These are phyloP conservation scores for Panicum virgatum DNA, from an alignment of 202 grass and related monocot genomes.

Conservation along the genomic window DNA sequence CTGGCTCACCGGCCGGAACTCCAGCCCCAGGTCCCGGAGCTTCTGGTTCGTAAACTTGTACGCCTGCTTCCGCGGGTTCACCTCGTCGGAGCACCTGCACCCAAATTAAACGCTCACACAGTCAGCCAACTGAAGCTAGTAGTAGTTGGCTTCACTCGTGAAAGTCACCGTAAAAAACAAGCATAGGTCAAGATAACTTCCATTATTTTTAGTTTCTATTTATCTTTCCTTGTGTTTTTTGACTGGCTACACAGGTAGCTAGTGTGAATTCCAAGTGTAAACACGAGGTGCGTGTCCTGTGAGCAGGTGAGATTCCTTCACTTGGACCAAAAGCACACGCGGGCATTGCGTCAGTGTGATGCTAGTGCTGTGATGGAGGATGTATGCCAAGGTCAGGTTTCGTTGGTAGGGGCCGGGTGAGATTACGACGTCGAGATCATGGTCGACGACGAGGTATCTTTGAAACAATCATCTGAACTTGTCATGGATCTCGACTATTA, in stretches of 20 bases:
- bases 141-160: not conserved
- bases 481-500: conserved; percentile 11
- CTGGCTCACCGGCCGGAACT: conserved; percentile 66
- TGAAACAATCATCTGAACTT: conserved; percentile 1
- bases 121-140: not conserved
- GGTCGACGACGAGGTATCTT: conserved; percentile 17
- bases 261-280: too few relatives aligned
- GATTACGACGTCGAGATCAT: not conserved
- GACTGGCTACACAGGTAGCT: not conserved
- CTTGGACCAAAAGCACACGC: not conserved
- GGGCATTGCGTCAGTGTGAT: not conserved
- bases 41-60: conserved; percentile 80
- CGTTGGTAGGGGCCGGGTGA: not conserved
- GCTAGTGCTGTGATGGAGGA: not conserved
- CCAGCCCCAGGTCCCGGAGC: conserved; percentile 63
- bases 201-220: not conserved
- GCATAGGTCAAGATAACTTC: not conserved
- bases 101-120: not conserved
- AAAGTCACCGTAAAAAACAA: not conserved
- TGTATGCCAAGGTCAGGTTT: not conserved
- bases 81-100: conserved; percentile 86
- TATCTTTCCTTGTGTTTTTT: not conserved
- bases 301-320: conserved; percentile 27
- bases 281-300: too few relatives aligned
- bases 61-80: conserved; percentile 72